Evolutionary conservation across 441 rosid species (phyloP).

Genomic region (Euphorbia schlechtendalii): DNA sequence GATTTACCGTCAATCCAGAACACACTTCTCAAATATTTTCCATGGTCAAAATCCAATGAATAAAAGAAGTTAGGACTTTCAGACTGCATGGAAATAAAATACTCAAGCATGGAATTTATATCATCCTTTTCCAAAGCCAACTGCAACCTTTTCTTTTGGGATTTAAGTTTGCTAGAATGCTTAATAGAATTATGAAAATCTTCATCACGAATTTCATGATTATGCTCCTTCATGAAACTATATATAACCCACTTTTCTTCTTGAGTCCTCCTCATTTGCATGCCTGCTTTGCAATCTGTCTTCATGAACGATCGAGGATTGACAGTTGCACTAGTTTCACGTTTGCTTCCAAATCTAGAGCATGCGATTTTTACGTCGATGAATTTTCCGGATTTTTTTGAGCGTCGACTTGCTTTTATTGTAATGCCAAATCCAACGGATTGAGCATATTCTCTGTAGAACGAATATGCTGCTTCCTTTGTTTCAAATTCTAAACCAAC

Average conservation of each 20-base stretch:
- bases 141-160: background rate
- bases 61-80: slow-evolving; percentile 2
- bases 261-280: background rate
- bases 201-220: background rate
- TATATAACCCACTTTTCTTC: background rate
- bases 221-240: background rate
- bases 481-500: slow-evolving; percentile 2
- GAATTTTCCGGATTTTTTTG: slow-evolving; percentile 4
- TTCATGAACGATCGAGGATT: background rate
- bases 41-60: background rate
- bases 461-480: background rate
- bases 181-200: slow-evolving; percentile 2
- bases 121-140: background rate
- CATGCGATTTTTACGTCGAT: background rate
- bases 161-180: background rate
- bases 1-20: slow-evolving; percentile 1
- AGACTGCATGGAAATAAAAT: background rate
- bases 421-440: background rate
- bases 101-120: background rate
- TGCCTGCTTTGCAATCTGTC: slow-evolving; percentile 5
- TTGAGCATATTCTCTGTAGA: slow-evolving; percentile 3
- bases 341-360: slow-evolving; percentile 4
- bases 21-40: background rate
- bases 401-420: background rate
- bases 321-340: background rate